These are phyloP conservation scores for Neonectria sp. DNA, from an alignment of 2,329 filamentous ascomycete species.

Conservation along the genomic window DNA sequence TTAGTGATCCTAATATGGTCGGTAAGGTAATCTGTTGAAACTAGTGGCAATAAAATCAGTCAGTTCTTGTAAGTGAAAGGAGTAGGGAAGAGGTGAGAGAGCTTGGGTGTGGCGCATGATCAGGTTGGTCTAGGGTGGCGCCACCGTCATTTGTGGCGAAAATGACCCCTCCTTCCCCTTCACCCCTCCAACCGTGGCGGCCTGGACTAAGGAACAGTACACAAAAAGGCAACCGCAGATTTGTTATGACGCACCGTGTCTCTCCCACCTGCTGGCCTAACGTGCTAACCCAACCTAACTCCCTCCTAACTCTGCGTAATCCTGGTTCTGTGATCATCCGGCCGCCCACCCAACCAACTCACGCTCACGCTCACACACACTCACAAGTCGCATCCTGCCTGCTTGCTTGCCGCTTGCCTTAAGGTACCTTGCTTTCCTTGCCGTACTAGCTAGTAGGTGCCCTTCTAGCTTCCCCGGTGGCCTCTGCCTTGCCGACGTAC, in stretches of 20 bases:
- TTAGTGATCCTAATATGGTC: too few species aligned
- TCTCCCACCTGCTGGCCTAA: conserved; percentile 26
- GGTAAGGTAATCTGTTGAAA: too few species aligned
- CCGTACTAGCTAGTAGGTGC: background rate
- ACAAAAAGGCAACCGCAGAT: conserved; percentile 40
- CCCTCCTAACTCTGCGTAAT: conserved; percentile 21
- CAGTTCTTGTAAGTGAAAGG: background rate
- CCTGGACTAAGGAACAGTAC: conserved; percentile 30
- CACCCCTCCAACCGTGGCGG: conserved; percentile 45
- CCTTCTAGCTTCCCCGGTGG: conserved; percentile 26
- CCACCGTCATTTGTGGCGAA: conserved; percentile 36
- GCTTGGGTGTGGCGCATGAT: conserved; percentile 18
- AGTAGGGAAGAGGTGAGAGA: background rate
- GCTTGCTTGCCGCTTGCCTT: conserved; percentile 9
- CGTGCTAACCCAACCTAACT: background rate
- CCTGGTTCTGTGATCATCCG: conserved; percentile 23
- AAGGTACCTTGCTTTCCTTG: conserved; percentile 2
- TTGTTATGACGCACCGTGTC: conserved; percentile 49
- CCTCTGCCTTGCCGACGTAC: conserved; percentile 32
- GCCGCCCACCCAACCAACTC: conserved; percentile 30
- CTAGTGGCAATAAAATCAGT: background rate
- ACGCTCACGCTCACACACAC: background rate
- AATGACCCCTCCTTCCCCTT: conserved; percentile 29
- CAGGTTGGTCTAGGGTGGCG: background rate
- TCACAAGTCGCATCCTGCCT: background rate